Base-by-base conservation (phyloP, 331 rosid species). In the Malus hybrid region DNA sequence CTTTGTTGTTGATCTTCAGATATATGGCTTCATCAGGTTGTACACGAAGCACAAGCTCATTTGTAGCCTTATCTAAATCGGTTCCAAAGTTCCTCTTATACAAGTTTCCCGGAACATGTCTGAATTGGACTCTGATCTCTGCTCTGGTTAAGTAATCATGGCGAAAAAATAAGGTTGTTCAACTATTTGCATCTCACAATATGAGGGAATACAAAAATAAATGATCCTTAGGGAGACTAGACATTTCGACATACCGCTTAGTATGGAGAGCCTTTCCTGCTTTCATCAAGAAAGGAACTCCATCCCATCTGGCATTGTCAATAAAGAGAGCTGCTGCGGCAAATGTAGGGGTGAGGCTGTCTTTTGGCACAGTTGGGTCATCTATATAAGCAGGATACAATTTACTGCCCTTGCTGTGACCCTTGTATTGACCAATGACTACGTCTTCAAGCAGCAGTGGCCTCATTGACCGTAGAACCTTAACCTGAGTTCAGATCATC, bases 201-300 rank as follows among this genome's bases (percentile, higher is more conserved):
- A 63, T 57, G 64, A 22, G 67, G 67, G 34, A 5, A 74, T 75
- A 70, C 50, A 44, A 48, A 66, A 71, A 78, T 34, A 42, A 39
- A 7, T 15, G 65, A 30, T 74, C 48, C 46, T 22, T 22, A 46
- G 28, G 39, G 70, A 73, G 57, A 64, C 56, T 19, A 78, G 52
- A 76, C 20, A 34, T 65, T 66, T 34, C 50, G 20, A 15, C 71
- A 29, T 82, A 90, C 99, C 89, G 84, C 81, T 81, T 94, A n/a
- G 97, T 94, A 81, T 94, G 87, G 65, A 92, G 96, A 73, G 99
- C 99, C 88, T 94, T 94, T 79, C 97, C 97, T 42, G 97, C 97
- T 87, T 90, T 94, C 99, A 94, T 90, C 63, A 94, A 89, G 83
- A 94, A 92, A 68, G 99, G 99, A 81, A 94, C 97, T 24, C 97